Conservation (phyloP, 169 alveolate species). For the Eimeria sp. region DNA sequence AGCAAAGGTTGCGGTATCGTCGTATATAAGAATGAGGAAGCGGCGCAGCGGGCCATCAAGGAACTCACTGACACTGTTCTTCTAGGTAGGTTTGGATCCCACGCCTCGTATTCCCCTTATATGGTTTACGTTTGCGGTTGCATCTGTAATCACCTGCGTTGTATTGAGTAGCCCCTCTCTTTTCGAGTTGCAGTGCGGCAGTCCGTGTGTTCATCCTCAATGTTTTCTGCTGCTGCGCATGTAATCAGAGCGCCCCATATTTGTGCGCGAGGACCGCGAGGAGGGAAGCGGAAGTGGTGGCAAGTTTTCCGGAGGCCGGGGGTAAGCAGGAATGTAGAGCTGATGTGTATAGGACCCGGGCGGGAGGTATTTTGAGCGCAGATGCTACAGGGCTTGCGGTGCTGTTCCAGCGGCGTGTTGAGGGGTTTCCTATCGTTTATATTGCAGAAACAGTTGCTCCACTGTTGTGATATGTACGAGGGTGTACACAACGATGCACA, state of each 20-base stretch:
- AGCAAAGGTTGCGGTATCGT: constrained; percentile 88
- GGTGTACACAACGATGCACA: background rate
- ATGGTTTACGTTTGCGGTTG: too few species aligned
- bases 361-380: background rate
- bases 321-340: constrained; percentile 11
- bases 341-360: background rate
- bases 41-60: constrained; percentile 84
- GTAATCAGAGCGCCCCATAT: constrained; percentile 82
- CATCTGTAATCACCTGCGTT: background rate
- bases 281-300: constrained; percentile 83
- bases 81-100: constrained; percentile 8
- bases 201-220: background rate
- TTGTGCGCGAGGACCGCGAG: constrained; percentile 86
- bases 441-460: too few species aligned
- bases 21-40: constrained; percentile 82
- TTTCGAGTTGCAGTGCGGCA: background rate
- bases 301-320: constrained; percentile 77
- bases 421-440: background rate
- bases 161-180: background rate
- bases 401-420: background rate
- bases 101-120: background rate
- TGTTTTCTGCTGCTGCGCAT: background rate
- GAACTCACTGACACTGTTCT: constrained; percentile 84
- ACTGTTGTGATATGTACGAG: too few species aligned
- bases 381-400: background rate